Conservation (phyloP, 345 rosid genomes). For the Salix suchowensis region DNA sequence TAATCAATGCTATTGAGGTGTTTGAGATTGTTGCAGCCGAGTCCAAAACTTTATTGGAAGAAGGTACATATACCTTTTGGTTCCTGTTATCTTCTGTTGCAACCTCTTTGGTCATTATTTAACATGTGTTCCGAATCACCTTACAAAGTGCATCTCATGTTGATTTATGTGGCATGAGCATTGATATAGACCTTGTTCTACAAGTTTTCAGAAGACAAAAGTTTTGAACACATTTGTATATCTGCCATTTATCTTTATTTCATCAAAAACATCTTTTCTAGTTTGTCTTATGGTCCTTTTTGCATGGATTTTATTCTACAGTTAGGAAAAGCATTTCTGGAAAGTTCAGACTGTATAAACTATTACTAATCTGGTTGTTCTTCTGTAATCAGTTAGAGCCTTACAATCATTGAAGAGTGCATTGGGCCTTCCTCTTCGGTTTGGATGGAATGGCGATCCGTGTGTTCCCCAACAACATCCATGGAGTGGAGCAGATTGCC, state of each 20-base stretch:
- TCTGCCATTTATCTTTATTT: background rate
- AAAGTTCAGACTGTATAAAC: background rate
- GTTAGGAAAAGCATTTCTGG: slow-evolving; percentile 1
- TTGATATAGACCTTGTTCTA: background rate
- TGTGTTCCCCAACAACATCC: slow-evolving; percentile 99
- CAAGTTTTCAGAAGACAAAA: background rate
- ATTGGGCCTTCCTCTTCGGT: slow-evolving; percentile 75
- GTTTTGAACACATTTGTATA: background rate
- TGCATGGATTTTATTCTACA: background rate
- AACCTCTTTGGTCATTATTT: background rate
- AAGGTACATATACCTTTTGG: slow-evolving; percentile 48
- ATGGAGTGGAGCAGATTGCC: slow-evolving; percentile 95
- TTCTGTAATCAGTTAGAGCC: slow-evolving; percentile 54
- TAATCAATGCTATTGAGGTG: slow-evolving; percentile 84
- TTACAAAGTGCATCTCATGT: background rate
- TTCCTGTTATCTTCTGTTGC: background rate
- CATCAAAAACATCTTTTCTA: background rate
- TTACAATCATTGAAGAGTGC: slow-evolving; percentile 65
- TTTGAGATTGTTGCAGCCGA: slow-evolving; percentile 68
- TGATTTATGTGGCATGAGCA: background rate
- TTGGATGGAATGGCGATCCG: slow-evolving; percentile 99
- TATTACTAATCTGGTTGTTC: slow-evolving; percentile 20
- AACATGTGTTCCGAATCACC: background rate
- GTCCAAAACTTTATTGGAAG: slow-evolving; percentile 64
- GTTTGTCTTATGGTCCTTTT: background rate